A percentile compares a stretch with the other conserved stretches of the same genome.
Conservation (phyloP, 176 grass and related monocot species). For the Oryza australiensis region DNA sequence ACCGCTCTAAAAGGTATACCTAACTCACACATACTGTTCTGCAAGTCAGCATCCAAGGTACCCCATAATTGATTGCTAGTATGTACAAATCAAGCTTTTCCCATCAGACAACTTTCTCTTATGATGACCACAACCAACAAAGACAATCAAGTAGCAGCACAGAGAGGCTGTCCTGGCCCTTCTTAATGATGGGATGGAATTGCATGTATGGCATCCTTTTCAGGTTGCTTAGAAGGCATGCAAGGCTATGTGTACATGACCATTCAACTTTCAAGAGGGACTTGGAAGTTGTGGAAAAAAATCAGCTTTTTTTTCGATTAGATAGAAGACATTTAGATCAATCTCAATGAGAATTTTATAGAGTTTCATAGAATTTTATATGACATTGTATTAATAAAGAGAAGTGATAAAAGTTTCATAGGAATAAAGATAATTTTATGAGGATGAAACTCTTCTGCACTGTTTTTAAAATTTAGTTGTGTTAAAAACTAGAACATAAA, state of each 20-base stretch:
- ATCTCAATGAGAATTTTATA: too few relatives aligned
- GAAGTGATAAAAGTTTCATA: too few relatives aligned
- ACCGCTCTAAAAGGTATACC: constrained; percentile 20
- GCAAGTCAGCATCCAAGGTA: constrained; percentile 9
- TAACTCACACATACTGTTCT: constrained; percentile 30
- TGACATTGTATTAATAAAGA: too few relatives aligned
- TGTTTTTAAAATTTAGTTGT: too few relatives aligned
- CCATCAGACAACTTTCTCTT: constrained; percentile 26
- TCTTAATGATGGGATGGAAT: constrained; percentile 39
- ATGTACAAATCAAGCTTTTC: constrained; percentile 34
- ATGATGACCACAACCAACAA: constrained; percentile 32
- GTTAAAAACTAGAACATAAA: too few relatives aligned
- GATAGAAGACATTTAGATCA: too few relatives aligned
- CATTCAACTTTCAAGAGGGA: constrained; percentile 21
- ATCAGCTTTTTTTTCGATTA: not conserved
- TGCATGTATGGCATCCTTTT: constrained; percentile 33
- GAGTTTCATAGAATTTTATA: too few relatives aligned
- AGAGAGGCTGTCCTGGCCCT: constrained; percentile 18
- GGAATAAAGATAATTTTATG: too few relatives aligned
- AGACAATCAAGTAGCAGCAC: constrained; percentile 19
- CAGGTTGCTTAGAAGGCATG: constrained; percentile 53
- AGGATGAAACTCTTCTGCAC: too few relatives aligned
- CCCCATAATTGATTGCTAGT: constrained; percentile 29
- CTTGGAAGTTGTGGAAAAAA: not conserved
- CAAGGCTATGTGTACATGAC: constrained; percentile 33